Base-by-base conservation (phyloP, 1,139 yeast species). In the Lodderomyces beijingensis region DNA sequence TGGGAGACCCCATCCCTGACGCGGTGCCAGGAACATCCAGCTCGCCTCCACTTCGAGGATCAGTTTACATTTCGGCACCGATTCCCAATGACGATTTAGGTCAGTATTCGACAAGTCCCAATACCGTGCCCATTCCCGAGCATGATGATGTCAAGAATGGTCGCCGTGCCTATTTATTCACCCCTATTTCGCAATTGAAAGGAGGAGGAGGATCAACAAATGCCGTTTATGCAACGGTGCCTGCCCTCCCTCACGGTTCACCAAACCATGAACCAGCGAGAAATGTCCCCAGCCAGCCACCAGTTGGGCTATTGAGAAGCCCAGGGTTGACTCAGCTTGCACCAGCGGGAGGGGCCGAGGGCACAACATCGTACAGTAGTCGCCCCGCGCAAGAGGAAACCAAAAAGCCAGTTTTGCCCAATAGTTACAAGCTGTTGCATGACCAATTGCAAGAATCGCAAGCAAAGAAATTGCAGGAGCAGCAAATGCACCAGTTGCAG, bases 11-110 rank as follows among this genome's bases (percentile, higher is more conserved):
- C 12, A 74, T 86, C 22, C 95, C 96, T 1, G 87, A 80, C 38
- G 93, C 96, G 1, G 73, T 79, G 2, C 79, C 80, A 48, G 93
- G 94, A 8, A 74, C 86, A 32, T 55, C 61, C 10, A 64, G 64
- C 39, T 94, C 96, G 0, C 97, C 97, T 9, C 98, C 99, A 4
- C 58, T 87, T 25, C 76, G 84, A 22, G 99, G 99, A 17, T 93
- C 86, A 25, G 96, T 89, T 5, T 91, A 84, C 53, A 59, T 80
- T 40, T 74, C 93, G 37, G 84, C 86, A 1, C 76, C 79, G 25
- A 78, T 79, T 43, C 77, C 78, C 25, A 79, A 79, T 37, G 96
- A 87, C 51, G 93, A 83, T 54, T 65, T 79, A 43, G 89, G 89
- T 35, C 89, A 82, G 53, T 81, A 79, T 52, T 70, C 79, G 2